Evolutionary conservation across 129 eudicot species (phyloP).

Genomic region (Chrysanthemum lavandulifolium): DNA sequence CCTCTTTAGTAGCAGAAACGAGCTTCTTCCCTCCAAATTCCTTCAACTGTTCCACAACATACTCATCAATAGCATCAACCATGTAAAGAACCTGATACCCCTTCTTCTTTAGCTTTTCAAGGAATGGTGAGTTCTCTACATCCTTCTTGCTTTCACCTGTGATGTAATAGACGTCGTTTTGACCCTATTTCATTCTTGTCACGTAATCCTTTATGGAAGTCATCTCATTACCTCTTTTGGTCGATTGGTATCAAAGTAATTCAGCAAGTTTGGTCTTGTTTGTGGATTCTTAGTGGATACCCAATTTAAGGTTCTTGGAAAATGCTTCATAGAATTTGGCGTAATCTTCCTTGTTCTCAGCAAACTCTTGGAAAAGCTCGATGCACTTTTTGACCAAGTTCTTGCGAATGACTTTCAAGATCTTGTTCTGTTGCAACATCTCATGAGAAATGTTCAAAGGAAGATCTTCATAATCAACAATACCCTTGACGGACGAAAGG

Average conservation of each 20-base stretch:
- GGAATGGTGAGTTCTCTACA: conserved; percentile 56
- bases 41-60: not conserved
- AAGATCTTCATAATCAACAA: too few relatives aligned
- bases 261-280: too few relatives aligned
- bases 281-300: conserved; percentile 69
- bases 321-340: conserved; percentile 76
- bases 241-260: too few relatives aligned
- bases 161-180: conserved; percentile 49
- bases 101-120: conserved; percentile 1
- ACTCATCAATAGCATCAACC: not conserved
- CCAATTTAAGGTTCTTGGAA: conserved; percentile 26
- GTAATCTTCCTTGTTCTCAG: conserved; percentile 26
- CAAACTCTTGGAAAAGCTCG: conserved; percentile 29
- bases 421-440: too few relatives aligned
- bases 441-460: too few relatives aligned
- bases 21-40: not conserved
- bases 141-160: conserved; percentile 58
- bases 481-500: conserved; percentile 31
- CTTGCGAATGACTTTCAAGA: too few relatives aligned
- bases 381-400: conserved; percentile 24
- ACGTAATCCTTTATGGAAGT: conserved; percentile 48
- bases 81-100: not conserved
- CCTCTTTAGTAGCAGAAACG: too few relatives aligned
- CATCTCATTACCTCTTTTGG: too few relatives aligned
- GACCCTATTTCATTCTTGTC: conserved; percentile 56